These are phyloP conservation scores for Fusarium coicis DNA, from an alignment of 2,329 filamentous ascomycete species.

Conservation along the genomic window DNA sequence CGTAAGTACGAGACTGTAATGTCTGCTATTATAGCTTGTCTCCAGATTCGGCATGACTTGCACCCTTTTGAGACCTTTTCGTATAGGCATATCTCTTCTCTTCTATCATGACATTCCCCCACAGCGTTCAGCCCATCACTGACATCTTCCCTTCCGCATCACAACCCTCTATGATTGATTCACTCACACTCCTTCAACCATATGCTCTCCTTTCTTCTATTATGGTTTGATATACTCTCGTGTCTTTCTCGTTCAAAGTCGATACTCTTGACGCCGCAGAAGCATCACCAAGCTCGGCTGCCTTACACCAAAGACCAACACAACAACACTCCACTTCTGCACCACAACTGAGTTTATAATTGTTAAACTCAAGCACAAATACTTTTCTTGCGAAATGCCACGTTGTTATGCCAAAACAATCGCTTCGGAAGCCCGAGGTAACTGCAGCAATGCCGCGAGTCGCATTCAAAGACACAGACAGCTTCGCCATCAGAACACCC, in stretches of 20 bases:
- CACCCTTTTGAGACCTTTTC: not conserved
- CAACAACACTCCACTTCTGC: not conserved
- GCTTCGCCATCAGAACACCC: not conserved
- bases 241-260: not conserved
- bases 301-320: not conserved
- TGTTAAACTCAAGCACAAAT: not conserved
- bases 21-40: not conserved
- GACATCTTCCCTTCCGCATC: not conserved
- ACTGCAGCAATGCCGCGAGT: not conserved
- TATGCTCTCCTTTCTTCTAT: not conserved
- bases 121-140: not conserved
- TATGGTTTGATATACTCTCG: too few species aligned
- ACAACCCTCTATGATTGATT: constrained; percentile 3
- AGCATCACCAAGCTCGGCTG: not conserved
- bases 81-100: not conserved
- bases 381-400: not conserved
- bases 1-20: not conserved
- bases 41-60: not conserved
- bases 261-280: not conserved
- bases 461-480: not conserved
- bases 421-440: not conserved
- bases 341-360: not conserved
- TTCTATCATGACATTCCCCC: not conserved
- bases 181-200: not conserved
- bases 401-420: not conserved